Base-by-base conservation (phyloP, 257 asterid genomes). In the Hygrophila difformis region DNA sequence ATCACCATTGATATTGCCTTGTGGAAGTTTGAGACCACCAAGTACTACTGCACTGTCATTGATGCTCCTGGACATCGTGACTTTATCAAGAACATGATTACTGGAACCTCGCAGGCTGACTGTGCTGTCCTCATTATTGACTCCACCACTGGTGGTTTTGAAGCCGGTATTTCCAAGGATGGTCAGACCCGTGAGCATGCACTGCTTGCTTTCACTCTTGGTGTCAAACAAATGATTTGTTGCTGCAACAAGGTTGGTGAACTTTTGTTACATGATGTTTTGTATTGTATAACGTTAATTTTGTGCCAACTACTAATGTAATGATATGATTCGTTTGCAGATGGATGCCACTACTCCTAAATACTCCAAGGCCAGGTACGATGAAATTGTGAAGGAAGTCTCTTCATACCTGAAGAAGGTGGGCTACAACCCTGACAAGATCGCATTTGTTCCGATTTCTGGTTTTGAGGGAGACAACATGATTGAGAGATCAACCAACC, bases 281-380 rank as follows among this genome's bases (percentile, higher is more conserved):
- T 4, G 6, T 33, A 5, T 33, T 33, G 3, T 5, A 33, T 33
- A 2, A 4, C 37, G 6, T 5, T 2, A 33, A 33, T 33, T 33
- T 12, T 33, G 12, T 5, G 2, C 37, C 3, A 9, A 10, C 12
- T 4, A 3, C 37, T 33, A 33, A 33, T 9, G 12, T 33, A 2
- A 33, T 33, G 12, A 4, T 10, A 5, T 16, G 19, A 15, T 68
- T 61, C 3, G 8, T 33, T 2, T 50, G 18, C 44, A 72, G 79
- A 72, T 72, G 79, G 79, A 72, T 49, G 79, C 79, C 46, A 72
- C 76, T 43, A 72, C 79, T 20, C 79, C 79, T 3, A 72, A 72
- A 15, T 72, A 72, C 61, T 72, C 79, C 8, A 72, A 68, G 76
- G 49, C 73, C 7, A 72, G 73, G 64, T 72, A 63, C 3, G 79